Conservation (phyloP, 257 asterid genomes). For the Nicotiana otophora region DNA sequence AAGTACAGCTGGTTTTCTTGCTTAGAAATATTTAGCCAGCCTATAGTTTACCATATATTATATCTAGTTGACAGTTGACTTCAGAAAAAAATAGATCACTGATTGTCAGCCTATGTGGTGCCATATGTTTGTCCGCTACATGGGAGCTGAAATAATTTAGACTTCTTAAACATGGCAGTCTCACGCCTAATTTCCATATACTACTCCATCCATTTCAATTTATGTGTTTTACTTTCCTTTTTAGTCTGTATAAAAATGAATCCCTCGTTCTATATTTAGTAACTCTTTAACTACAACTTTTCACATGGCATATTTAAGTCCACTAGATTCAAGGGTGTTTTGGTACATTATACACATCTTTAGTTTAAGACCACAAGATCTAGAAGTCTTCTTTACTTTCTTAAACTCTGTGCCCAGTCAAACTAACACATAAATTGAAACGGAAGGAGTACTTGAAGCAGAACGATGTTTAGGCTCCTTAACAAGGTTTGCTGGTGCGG, state of each 20-base stretch:
- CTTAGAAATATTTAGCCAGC: conserved; percentile 5
- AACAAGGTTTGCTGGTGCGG: background rate
- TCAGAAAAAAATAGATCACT: background rate
- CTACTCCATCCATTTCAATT: too few relatives aligned
- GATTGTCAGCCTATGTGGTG: conserved; percentile 10
- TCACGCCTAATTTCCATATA: background rate
- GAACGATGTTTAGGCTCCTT: background rate
- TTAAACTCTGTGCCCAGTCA: too few relatives aligned
- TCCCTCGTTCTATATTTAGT: too few relatives aligned
- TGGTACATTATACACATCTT: too few relatives aligned
- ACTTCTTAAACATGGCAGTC: background rate
- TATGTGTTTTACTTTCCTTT: too few relatives aligned
- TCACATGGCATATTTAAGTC: too few relatives aligned
- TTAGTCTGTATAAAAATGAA: too few relatives aligned
- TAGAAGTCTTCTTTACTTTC: too few relatives aligned
- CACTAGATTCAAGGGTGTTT: too few relatives aligned
- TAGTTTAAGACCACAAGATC: too few relatives aligned
- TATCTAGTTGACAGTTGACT: conserved; percentile 3
- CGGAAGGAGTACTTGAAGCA: background rate
- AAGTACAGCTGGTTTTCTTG: background rate
- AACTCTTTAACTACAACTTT: too few relatives aligned
- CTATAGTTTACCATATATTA: background rate
- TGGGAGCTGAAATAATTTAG: background rate
- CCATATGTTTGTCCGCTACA: background rate
- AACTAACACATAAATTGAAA: too few relatives aligned